These are phyloP conservation scores for Apiosordaria backusii DNA, from an alignment of 495 filamentous ascomycete genomes.

Conservation along the genomic window DNA sequence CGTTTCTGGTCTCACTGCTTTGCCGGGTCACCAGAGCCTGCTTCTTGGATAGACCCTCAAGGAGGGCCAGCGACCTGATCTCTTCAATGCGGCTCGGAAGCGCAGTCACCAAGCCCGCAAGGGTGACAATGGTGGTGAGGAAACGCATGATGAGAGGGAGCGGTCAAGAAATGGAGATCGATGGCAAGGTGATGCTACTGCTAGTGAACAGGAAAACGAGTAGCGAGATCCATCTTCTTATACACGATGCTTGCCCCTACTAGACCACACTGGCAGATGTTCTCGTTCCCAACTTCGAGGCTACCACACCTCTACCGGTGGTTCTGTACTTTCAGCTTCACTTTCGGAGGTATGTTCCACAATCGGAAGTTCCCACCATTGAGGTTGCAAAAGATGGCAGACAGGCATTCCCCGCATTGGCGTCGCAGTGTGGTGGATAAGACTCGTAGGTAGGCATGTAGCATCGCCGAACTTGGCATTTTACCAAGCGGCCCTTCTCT, in stretches of 20 bases:
- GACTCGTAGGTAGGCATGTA: not conserved
- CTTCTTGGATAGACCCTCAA: slow-evolving; percentile 1
- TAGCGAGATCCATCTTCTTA: not conserved
- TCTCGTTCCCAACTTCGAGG: not conserved
- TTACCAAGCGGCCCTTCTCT: not conserved
- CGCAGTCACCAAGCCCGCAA: slow-evolving; percentile 10
- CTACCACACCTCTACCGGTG: not conserved
- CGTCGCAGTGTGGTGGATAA: not conserved
- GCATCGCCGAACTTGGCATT: not conserved
- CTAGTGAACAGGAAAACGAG: not conserved
- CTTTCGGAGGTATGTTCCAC: not conserved
- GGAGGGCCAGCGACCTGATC: slow-evolving; percentile 12
- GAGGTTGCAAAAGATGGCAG: not conserved
- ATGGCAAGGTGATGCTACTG: not conserved
- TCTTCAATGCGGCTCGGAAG: slow-evolving; percentile 17
- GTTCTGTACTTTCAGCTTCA: not conserved
- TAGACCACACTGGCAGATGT: not conserved
- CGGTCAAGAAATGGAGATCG: not conserved
- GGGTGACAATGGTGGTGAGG: slow-evolving; percentile 9
- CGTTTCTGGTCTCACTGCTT: slow-evolving; percentile 7
- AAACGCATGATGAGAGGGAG: slow-evolving; percentile 7
- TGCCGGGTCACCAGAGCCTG: slow-evolving; percentile 7
- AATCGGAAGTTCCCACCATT: not conserved
- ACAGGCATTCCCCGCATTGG: slow-evolving; percentile 11
- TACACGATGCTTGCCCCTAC: not conserved